phyloP scores from a whole-genome alignment of 192 early-diverging fungal genomes.

The Chytriomyces confervae region DNA sequence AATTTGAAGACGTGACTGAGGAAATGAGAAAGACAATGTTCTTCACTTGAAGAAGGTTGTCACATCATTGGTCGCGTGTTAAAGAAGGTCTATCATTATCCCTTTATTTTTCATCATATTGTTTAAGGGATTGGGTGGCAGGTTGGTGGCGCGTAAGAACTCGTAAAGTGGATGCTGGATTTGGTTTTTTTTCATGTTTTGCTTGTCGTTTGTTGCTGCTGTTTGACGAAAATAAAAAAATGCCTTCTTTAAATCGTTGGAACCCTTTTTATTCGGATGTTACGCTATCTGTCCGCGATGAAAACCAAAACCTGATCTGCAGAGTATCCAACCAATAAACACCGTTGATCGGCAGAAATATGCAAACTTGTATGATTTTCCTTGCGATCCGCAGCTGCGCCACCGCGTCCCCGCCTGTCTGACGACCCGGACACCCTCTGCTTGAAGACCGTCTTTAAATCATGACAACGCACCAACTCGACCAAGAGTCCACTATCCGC shows the following conservation, averaged over 20 bases:
- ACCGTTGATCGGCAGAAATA: not conserved
- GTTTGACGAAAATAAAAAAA: too few species aligned
- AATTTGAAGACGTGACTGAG: conserved; percentile 31
- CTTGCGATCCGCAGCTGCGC: not conserved
- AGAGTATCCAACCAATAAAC: conserved; percentile 12
- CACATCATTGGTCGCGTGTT: conserved; percentile 13
- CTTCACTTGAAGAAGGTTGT: conserved; percentile 30
- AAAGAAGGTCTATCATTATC: not conserved
- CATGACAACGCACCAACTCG: not conserved
- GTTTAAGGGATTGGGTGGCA: not conserved
- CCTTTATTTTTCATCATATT: not conserved
- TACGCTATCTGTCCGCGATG: not conserved
- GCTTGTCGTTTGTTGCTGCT: too few species aligned
- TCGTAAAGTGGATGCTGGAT: too few species aligned
- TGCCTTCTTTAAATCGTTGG: too few species aligned
- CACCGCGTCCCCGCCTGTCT: not conserved
- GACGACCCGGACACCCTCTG: not conserved
- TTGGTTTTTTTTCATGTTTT: too few species aligned
- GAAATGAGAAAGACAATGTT: conserved; percentile 38
- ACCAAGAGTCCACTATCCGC: not conserved
- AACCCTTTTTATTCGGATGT: too few species aligned
- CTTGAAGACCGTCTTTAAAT: conserved; percentile 7
- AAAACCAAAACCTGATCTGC: conserved; percentile 13
- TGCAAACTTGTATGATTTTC: not conserved
- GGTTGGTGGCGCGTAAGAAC: too few species aligned